Evolutionary conservation across 2,329 filamentous ascomycete species (phyloP), one percentile per base, ranked within the genome.

Genomic region (Purpureocillium lavendulum): DNA sequence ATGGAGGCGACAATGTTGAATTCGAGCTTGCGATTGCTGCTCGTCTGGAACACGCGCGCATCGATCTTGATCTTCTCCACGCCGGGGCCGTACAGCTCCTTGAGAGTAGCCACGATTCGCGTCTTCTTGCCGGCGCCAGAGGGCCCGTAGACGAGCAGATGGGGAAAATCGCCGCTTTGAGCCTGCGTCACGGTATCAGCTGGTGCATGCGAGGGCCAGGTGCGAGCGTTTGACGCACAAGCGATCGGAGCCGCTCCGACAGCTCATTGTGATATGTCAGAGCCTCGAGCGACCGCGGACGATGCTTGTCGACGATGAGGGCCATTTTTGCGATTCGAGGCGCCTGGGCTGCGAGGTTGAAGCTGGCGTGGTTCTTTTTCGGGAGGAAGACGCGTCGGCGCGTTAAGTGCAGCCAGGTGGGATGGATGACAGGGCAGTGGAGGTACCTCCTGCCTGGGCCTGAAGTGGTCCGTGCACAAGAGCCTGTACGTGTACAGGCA

Each of bases 11-110:
- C 92, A 48, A 98, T 94, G 67, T 96, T 98, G 76, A 98, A 98
- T 66, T 98, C 92, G 53, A 98, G 82, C 65, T 98, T 98, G 59
- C 92, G 87, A 63, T 95, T 97, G 57, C 83, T 84, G 16, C 80
- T 89, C 1, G 92, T 97, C 64, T 95, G 89, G 69, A 98, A 98
- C 43, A 96, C 84, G 48, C 92, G 85, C 11, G 88, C 87, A 59
- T 98, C 92, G 65, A 98, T 97, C 69, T 97, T 97, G 73, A 98
- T 98, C 73, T 96, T 97, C 58, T 98, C 94, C n/a, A 95, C 92
- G 33, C 92, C 90, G 0, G 90, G 82, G 0, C 92, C 92, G 62
- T 92, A 98, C 7, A 98, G 75, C 57, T 96, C 90, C 61, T 95
- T 94, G 4, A 98, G 69, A 0, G 90, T 97, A 13, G 92, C 89